These are phyloP conservation scores for Volvariella surrecta DNA, from an alignment of 1,284 basidiomycete genomes.

Conservation along the genomic window DNA sequence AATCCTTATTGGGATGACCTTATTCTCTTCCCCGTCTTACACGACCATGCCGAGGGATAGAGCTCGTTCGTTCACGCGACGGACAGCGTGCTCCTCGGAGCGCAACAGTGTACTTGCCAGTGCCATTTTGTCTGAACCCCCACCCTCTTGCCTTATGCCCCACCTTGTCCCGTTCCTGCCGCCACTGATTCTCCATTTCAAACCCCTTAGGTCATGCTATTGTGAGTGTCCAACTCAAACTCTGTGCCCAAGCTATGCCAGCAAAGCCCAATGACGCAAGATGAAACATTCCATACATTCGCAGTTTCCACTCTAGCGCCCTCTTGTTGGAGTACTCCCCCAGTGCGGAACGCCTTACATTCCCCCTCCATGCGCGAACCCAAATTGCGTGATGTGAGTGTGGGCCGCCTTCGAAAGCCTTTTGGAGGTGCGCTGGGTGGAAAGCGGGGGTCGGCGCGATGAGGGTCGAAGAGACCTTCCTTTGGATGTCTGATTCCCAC, in stretches of 20 bases:
- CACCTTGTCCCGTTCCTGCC: background rate
- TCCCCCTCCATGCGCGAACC: constrained; percentile 49
- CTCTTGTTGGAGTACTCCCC: constrained; percentile 63
- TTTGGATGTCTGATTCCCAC: constrained; percentile 72
- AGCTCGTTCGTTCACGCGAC: constrained; percentile 67
- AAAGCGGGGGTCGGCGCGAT: too few relatives aligned
- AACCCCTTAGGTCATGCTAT: background rate
- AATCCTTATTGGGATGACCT: constrained; percentile 48
- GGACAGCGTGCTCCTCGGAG: constrained; percentile 49
- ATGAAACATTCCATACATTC: constrained; percentile 57
- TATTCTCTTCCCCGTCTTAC: constrained; percentile 82
- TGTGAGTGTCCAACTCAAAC: too few relatives aligned
- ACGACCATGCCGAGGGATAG: constrained; percentile 71
- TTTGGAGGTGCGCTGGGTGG: constrained; percentile 53
- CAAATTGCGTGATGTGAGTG: constrained; percentile 44
- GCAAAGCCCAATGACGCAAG: background rate
- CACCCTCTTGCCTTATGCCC: constrained; percentile 7
- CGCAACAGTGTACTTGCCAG: constrained; percentile 76
- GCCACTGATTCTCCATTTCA: background rate
- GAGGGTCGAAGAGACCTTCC: constrained; percentile 55
- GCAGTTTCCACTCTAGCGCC: constrained; percentile 72
- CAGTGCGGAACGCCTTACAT: constrained; percentile 55
- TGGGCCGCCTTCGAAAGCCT: constrained; percentile 65
- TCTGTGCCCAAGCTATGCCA: too few relatives aligned
- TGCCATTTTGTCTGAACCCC: constrained; percentile 67